Evolutionary conservation across 2,329 filamentous ascomycete genomes (phyloP), one percentile per base, ranked within the genome.

Genomic region (Colletotrichum aenigma): DNA sequence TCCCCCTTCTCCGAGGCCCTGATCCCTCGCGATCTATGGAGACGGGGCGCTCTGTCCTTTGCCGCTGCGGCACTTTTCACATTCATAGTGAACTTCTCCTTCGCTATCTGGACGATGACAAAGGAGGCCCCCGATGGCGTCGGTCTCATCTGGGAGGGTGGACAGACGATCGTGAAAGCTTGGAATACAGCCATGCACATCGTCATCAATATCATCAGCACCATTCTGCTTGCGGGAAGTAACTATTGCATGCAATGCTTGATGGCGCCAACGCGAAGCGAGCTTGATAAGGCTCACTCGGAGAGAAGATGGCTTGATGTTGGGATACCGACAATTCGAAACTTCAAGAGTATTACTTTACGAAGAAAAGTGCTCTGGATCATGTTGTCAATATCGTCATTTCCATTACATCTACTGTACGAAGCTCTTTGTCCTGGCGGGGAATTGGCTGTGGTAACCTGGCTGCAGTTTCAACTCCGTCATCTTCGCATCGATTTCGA

Each of bases 351-450:
- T 0, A 56, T 56, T 0, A 56, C 21, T 16, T 8, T 16, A 3
- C 21, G 6, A 0, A 21, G 6, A 1, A 56, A 56, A 3, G 0
- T 16, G 0, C 52, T 24, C 52, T 56, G 52, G 52, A 0, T 56
- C 0, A 0, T 56, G 0, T 8, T 56, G 4, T 56, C 52, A 1
- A 4, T 56, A 4, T 56, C 52, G 1, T 56, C 52, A 4, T 56
- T 56, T 0, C 52, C 52, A 1, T 6, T 56, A 2, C 52, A 56
- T 1, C 1, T 56, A 4, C 52, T 56, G 21, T 55, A 55, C 2
- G 15, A 55, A 2, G 8, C 21, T 1, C 12, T 6, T 1, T n/a
- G 1, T 24, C 3, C 21, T 55, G 0, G 9, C 6, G 1, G 9
- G 6, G 0, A 24, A n/a, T 55, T 13, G 21, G 3, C 12, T 13